Base-by-base conservation (phyloP, 2,329 filamentous ascomycete species). In the Fusarium sacchari region DNA sequence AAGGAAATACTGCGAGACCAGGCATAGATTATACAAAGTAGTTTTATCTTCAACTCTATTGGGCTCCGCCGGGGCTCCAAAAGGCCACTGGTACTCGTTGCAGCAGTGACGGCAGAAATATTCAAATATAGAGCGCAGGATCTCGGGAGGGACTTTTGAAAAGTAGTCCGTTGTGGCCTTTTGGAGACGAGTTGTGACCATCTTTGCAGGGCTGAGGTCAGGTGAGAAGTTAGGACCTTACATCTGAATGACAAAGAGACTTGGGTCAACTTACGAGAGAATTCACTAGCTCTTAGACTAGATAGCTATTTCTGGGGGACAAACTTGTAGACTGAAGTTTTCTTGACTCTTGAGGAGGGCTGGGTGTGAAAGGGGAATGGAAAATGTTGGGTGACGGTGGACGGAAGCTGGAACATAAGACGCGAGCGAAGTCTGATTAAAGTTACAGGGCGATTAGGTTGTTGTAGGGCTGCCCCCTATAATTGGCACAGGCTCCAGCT, bases 71-170 rank as follows among this genome's bases (percentile, higher is more conserved):
- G 39, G 32, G 18, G 37, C 12, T 9, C 53, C 46, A 30, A 43
- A 53, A 0, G 55, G 61, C 28, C 26, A 60, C 20, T 57, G 20
- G 14, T 55, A 58, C 7, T 60, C 46, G n/a, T 56, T 49, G 42
- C 55, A 32, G 36, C 65, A 68, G 37, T 68, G 65, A 7, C 60
- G 50, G 13, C 65, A 68, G 42, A 68, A 18, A 14, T 55, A 15
- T 6, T 1, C 7, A 13, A 39, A 59, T 13, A 59, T 30, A 1
- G 4, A 24, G 6, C 15, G 17, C 17, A 50, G 6, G 7, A 59
- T 22, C 14, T 59, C 56, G 26, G 42, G 22, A 2, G 56, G 11
- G 6, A 59, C 12, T 7, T 24, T 39, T 8, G 30, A 44, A 3
- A 57, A 26, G 40, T 28, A 34, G 28, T 32, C 30, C 14, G 22